Evolutionary conservation across 805 yeast species (phyloP), one percentile per base, ranked within the genome.

Genomic region (Lipomyces orientalis): DNA sequence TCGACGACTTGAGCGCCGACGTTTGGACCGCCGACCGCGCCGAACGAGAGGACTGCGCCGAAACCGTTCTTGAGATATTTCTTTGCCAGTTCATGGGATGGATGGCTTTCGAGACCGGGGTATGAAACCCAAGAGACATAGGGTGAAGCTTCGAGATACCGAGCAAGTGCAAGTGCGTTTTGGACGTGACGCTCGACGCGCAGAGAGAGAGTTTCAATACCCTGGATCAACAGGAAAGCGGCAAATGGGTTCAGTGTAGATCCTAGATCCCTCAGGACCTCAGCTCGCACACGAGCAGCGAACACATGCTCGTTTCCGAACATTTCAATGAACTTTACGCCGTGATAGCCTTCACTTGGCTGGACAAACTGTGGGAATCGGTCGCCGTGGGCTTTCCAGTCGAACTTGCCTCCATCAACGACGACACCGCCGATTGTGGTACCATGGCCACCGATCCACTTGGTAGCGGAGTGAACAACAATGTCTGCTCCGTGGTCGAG

Each of bases 361-460:
- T 90, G 79, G 46, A 93, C 88, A 78, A 93, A 90, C 79, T 93
- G 97, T 64, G 98, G 98, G 84, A 85, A 95, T 79, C 89, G 90
- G 76, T 90, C 88, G 57, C 95, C 94, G 80, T 90, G 86, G 71
- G 91, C 86, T 66, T 85, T 82, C 93, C 97, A 94, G 75, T 94
- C 96, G 84, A 94, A 94, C 61, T 90, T 93, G 73, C 98, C 97
- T 49, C 93, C 87, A 78, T 94, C 97, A 59, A 94, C 84, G 72
- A 94, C 84, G 62, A 89, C 90, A 83, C 98, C 98, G 63, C 90
- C 98, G 79, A 93, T 88, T 56, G 97, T 91, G 65, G 90, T 92
- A 77, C 98, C 98, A 77, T 93, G 98, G 67, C 98, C 98, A 71
- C 97, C 97, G 73, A 93, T 93, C 97, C 97, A 94, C 63, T 93